A percentile compares a stretch with the other conserved stretches of the same genome.
Evolutionary conservation across 164 flowering plant genomes (phyloP).

Genomic region (Berberis thunbergii): DNA sequence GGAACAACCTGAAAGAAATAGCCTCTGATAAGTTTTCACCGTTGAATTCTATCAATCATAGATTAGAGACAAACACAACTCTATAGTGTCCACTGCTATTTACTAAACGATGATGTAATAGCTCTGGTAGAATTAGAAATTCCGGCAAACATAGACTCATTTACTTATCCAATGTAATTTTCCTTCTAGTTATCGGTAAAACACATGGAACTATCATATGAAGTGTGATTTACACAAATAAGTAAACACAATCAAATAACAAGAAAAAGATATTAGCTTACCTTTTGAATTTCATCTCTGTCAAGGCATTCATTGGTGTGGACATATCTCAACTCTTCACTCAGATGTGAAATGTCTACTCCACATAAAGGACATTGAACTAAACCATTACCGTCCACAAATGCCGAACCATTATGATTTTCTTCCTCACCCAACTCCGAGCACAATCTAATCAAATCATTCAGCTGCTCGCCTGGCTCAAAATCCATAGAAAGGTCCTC

Average conservation of each 20-base stretch:
- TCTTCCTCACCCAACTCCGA: slow-evolving; percentile 4
- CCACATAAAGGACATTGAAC: slow-evolving; percentile 71
- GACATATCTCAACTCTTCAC: slow-evolving; percentile 41
- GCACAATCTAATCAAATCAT: slow-evolving; percentile 53
- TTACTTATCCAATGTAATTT: too few relatives aligned
- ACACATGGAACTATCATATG: not conserved
- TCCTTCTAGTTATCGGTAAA: too few relatives aligned
- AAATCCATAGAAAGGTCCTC: slow-evolving; percentile 26
- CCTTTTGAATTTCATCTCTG: slow-evolving; percentile 19
- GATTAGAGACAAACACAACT: not conserved
- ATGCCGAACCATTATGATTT: slow-evolving; percentile 1
- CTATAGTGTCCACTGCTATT: too few relatives aligned
- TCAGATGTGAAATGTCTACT: slow-evolving; percentile 53
- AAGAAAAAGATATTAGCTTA: not conserved
- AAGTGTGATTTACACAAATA: not conserved
- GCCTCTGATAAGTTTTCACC: not conserved
- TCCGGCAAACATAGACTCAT: too few relatives aligned
- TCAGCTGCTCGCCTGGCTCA: slow-evolving; percentile 47
- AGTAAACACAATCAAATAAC: not conserved
- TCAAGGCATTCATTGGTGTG: slow-evolving; percentile 52
- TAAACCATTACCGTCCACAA: slow-evolving; percentile 2
- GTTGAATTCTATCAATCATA: not conserved
- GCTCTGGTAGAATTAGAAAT: too few relatives aligned
- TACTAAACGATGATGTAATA: too few relatives aligned
- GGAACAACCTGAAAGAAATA: slow-evolving; percentile 27